phyloP scores from a whole-genome alignment of 108 stramenopile genomes.

The Mayamaea pseudoterrestris region DNA sequence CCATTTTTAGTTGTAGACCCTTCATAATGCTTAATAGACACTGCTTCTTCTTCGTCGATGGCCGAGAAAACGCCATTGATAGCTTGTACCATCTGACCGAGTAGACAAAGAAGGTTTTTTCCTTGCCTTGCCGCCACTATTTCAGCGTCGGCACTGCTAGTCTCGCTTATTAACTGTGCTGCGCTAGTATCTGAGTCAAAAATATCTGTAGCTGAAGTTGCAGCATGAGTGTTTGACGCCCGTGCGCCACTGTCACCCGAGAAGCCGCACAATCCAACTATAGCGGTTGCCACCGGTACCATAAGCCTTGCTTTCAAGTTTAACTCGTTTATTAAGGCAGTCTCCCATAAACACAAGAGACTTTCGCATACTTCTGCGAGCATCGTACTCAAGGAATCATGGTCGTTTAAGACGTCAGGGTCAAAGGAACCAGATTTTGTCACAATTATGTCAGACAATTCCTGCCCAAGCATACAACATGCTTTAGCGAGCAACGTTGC shows the following conservation, averaged over 20 bases:
- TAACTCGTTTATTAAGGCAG: conserved; percentile 14
- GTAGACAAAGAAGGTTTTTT: conserved; percentile 28
- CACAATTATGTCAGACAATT: no score
- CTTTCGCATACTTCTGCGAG: conserved; percentile 1
- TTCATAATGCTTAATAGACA: conserved; percentile 5
- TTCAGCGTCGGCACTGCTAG: conserved; percentile 19
- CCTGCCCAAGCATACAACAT: no score
- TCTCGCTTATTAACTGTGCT: conserved; percentile 25
- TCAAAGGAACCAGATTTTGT: no score
- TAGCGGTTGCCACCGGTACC: conserved; percentile 35
- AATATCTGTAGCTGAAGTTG: conserved; percentile 29
- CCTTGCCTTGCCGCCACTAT: conserved; percentile 7
- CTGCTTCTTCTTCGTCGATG: conserved; percentile 30
- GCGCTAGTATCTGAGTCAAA: conserved; percentile 67
- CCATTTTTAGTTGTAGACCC: conserved; percentile 19
- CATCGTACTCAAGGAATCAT: no score
- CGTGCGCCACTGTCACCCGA: not conserved
- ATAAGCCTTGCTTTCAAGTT: conserved; percentile 35
- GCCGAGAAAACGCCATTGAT: conserved; percentile 33
- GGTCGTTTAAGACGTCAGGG: no score
- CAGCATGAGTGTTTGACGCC: not conserved
- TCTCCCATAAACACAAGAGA: conserved; percentile 15
- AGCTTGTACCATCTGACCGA: conserved; percentile 59
- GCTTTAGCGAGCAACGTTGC: no score
- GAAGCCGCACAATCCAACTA: conserved; percentile 60